Conservation (phyloP, 768 basidiomycete genomes). For the Rhodocollybia butyracea region DNA sequence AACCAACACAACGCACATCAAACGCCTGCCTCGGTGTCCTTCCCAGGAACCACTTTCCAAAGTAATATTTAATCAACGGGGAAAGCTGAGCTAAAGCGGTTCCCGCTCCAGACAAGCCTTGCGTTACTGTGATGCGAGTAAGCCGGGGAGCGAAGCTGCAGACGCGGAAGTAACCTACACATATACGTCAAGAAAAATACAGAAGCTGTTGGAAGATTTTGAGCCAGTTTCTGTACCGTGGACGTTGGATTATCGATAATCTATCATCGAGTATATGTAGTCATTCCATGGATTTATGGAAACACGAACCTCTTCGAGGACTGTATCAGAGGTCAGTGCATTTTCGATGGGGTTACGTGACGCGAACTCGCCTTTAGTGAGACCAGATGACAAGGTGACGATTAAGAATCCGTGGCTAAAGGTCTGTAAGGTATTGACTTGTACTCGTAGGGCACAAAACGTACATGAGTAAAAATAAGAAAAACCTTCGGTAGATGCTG, state of each 20-base stretch:
- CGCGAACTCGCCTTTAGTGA: conserved; percentile 35
- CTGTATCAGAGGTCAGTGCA: background rate
- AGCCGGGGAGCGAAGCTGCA: background rate
- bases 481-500: conserved; percentile 70
- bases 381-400: conserved; percentile 60
- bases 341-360: background rate
- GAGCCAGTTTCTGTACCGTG: conserved; percentile 41
- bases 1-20: conserved; percentile 14
- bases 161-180: conserved; percentile 23
- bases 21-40: conserved; percentile 67
- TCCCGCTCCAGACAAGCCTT: conserved; percentile 51
- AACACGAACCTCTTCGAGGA: background rate
- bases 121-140: conserved; percentile 32
- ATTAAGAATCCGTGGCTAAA: conserved; percentile 67
- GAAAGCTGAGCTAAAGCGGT: conserved; percentile 52
- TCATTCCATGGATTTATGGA: background rate
- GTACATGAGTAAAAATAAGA: conserved; percentile 59
- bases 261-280: conserved; percentile 13
- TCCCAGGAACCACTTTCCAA: conserved; percentile 63
- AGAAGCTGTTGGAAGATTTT: conserved; percentile 51
- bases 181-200: conserved; percentile 66
- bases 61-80: conserved; percentile 52
- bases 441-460: conserved; percentile 8
- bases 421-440: background rate
- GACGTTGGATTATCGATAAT: conserved; percentile 41